A percentile compares a stretch with the other conserved stretches of the same genome.
phyloP scores from a whole-genome alignment of 768 basidiomycete genomes.

The Lactarius hengduanensis region DNA sequence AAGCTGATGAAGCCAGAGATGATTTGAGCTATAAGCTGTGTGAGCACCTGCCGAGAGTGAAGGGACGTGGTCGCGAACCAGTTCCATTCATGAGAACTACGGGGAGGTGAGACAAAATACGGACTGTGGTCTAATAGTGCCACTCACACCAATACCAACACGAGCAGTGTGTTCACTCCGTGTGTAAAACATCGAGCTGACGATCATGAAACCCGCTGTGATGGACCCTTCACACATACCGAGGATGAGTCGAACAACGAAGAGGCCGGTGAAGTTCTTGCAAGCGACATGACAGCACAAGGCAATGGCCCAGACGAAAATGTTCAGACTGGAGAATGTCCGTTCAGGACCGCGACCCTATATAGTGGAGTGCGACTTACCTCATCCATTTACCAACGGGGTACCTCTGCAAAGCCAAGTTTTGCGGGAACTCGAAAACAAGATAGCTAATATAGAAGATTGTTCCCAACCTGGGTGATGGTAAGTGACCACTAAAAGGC shows the following conservation, averaged over 20 bases:
- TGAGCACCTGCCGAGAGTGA: neutral
- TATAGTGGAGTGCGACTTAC: constrained; percentile 35
- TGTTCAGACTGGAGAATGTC: constrained; percentile 50
- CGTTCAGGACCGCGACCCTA: neutral
- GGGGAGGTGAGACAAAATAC: constrained; percentile 1
- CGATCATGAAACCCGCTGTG: constrained; percentile 75
- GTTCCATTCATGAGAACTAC: constrained; percentile 75
- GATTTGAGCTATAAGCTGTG: constrained; percentile 53
- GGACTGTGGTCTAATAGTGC: neutral
- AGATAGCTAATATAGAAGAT: constrained; percentile 74
- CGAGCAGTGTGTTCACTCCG: constrained; percentile 65
- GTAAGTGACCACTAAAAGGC: too few species aligned
- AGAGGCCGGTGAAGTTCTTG: constrained; percentile 63
- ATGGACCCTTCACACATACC: constrained; percentile 72
- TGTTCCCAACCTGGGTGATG: constrained; percentile 59
- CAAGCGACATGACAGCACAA: constrained; percentile 66
- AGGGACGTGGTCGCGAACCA: constrained; percentile 39
- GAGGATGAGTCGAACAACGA: constrained; percentile 60
- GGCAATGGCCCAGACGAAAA: constrained; percentile 62
- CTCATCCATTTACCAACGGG: constrained; percentile 84
- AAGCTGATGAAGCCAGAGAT: constrained; percentile 69
- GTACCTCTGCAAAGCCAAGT: constrained; percentile 66
- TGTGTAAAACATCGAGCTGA: constrained; percentile 78
- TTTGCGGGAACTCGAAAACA: constrained; percentile 72
- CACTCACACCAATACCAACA: constrained; percentile 77